Evolutionary conservation across 2,329 filamentous ascomycete species (phyloP).

Genomic region (Nothophaeocryptopus gaeumannii): DNA sequence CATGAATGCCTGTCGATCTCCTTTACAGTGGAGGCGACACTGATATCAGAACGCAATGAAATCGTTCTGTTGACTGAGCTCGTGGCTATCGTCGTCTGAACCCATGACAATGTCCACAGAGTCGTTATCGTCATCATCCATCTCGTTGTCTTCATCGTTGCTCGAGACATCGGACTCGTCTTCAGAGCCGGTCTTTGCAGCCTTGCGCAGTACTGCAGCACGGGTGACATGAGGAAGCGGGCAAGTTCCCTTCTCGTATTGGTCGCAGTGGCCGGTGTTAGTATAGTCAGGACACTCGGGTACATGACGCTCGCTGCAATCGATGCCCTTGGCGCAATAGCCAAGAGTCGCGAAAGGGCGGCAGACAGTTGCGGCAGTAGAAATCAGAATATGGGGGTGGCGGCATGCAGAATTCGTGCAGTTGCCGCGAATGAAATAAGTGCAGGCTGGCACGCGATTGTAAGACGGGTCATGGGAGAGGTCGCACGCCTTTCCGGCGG

Average conservation of each 20-base stretch:
- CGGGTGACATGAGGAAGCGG: conserved; percentile 83
- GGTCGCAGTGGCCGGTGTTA: conserved; percentile 81
- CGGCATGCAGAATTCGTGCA: conserved; percentile 84
- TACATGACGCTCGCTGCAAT: conserved; percentile 79
- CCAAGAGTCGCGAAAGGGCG: conserved; percentile 79
- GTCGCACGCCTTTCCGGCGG: conserved; percentile 75
- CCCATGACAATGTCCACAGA: conserved; percentile 49
- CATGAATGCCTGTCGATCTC: too few relatives aligned
- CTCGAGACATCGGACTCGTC: conserved; percentile 64
- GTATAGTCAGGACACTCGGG: conserved; percentile 88
- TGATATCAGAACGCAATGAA: conserved; percentile 45
- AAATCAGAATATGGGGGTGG: conserved; percentile 78
- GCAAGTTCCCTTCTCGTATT: conserved; percentile 61
- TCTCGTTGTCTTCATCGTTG: conserved; percentile 67
- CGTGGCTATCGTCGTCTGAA: conserved; percentile 40
- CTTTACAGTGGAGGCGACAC: too few relatives aligned
- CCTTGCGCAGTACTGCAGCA: conserved; percentile 72
- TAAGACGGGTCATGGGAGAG: conserved; percentile 83
- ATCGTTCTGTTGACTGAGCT: conserved; percentile 54
- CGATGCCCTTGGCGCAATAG: conserved; percentile 78
- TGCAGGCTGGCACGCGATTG: conserved; percentile 80
- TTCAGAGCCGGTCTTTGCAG: conserved; percentile 42
- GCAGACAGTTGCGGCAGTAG: conserved; percentile 76
- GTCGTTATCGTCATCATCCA: conserved; percentile 66
- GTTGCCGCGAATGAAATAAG: conserved; percentile 85